Evolutionary conservation across 1,139 yeast genomes (phyloP).

Genomic region (Yamadazyma dushanensis): DNA sequence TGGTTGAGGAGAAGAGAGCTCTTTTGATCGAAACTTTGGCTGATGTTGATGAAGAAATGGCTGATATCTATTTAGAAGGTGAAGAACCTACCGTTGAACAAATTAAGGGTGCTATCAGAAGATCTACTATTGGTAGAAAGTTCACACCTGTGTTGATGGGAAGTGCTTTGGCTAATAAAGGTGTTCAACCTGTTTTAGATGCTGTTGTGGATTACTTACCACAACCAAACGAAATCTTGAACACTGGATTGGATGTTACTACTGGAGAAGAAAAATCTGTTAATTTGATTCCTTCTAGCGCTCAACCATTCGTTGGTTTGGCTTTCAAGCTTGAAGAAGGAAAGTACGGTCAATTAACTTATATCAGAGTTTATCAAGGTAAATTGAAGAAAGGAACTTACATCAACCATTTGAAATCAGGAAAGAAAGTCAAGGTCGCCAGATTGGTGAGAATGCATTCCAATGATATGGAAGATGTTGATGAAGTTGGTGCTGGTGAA

Average conservation of each 20-base stretch:
- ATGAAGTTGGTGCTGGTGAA: conserved; percentile 96
- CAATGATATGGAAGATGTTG: conserved; percentile 96
- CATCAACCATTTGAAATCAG: conserved; percentile 87
- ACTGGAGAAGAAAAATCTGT: conserved; percentile 57
- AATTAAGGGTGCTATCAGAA: conserved; percentile 84
- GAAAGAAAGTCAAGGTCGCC: conserved; percentile 92
- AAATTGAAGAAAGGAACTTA: conserved; percentile 85
- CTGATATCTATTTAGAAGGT: conserved; percentile 89
- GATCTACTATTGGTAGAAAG: conserved; percentile 94
- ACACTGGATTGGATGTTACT: conserved; percentile 81
- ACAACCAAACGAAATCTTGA: conserved; percentile 88
- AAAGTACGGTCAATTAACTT: conserved; percentile 94
- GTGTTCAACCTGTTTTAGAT: conserved; percentile 92
- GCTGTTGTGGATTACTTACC: conserved; percentile 96
- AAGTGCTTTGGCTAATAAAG: conserved; percentile 93
- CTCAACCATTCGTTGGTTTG: conserved; percentile 86
- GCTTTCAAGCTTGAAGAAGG: conserved; percentile 99
- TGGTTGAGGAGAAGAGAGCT: conserved; percentile 83
- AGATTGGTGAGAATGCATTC: conserved; percentile 98
- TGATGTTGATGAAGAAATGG: conserved; percentile 96
- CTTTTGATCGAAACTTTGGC: conserved; percentile 89
- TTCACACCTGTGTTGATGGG: conserved; percentile 99
- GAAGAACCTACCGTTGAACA: conserved; percentile 82
- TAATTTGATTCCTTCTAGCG: conserved; percentile 69
- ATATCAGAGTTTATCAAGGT: conserved; percentile 96